These are phyloP conservation scores for Rubia peregrina DNA, from an alignment of 305 asterid genomes.

Conservation along the genomic window DNA sequence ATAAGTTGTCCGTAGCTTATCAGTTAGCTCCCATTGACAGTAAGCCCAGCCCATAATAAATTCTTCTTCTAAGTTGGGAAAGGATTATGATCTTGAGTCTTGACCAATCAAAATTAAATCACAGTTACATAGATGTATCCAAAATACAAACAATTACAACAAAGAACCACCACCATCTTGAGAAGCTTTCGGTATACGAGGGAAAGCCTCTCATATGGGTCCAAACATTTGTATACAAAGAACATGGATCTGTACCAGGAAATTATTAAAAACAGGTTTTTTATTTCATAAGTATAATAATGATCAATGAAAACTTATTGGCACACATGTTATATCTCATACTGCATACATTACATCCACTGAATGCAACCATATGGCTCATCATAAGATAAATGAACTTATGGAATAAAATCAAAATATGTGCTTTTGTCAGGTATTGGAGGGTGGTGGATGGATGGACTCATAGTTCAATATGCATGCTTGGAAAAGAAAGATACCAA, in stretches of 20 bases:
- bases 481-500: constrained; percentile 31
- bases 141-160: not conserved
- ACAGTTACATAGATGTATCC: not conserved
- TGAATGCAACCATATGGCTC: not conserved
- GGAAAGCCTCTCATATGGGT: not conserved
- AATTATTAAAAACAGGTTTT: not conserved
- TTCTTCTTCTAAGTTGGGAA: not conserved
- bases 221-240: not conserved
- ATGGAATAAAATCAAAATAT: not conserved
- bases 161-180: not conserved
- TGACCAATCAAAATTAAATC: not conserved
- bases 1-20: not conserved
- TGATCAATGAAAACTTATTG: not conserved
- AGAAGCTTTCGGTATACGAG: not conserved
- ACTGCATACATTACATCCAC: not conserved
- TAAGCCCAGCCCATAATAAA: not conserved
- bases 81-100: not conserved
- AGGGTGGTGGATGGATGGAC: not conserved
- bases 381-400: not conserved
- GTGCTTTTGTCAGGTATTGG: not conserved
- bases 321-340: not conserved
- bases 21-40: not conserved
- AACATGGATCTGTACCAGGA: not conserved
- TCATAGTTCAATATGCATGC: not conserved
- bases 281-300: not conserved